Evolutionary conservation across 495 filamentous ascomycete species (phyloP).

Genomic region (Platismatia glauca): DNA sequence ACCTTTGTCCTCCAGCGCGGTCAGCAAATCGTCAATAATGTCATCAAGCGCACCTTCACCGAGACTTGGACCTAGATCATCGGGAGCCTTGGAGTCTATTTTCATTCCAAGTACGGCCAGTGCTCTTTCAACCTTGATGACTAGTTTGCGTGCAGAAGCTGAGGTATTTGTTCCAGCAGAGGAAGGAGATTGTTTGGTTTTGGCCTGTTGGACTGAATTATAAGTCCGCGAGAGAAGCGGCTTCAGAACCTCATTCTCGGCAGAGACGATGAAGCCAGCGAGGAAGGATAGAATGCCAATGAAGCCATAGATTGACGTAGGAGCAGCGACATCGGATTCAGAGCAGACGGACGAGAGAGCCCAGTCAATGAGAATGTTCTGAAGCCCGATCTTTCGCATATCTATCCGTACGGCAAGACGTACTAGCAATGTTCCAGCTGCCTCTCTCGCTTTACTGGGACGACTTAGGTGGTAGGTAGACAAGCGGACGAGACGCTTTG

Average conservation of each 20-base stretch:
- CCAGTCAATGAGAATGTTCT: constrained; percentile 58
- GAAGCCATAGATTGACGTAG: constrained; percentile 45
- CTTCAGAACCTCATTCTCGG: constrained; percentile 44
- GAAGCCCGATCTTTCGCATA: constrained; percentile 70
- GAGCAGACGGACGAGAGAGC: constrained; percentile 49
- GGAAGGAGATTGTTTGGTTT: constrained; percentile 31
- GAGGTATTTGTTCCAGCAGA: constrained; percentile 44
- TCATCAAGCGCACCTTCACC: constrained; percentile 56
- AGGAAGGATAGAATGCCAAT: constrained; percentile 75
- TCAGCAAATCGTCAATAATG: constrained; percentile 62
- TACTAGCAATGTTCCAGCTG: constrained; percentile 71
- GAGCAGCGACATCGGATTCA: constrained; percentile 29
- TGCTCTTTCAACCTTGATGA: constrained; percentile 74
- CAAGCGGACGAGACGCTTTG: constrained; percentile 60
- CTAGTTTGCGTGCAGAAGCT: constrained; percentile 65
- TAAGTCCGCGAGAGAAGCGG: constrained; percentile 44
- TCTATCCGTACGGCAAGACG: constrained; percentile 74
- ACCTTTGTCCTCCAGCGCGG: constrained; percentile 66
- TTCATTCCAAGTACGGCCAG: constrained; percentile 40
- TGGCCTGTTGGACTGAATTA: constrained; percentile 40
- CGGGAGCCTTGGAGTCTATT: constrained; percentile 35
- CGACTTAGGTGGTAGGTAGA: constrained; percentile 59
- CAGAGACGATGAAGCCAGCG: constrained; percentile 55
- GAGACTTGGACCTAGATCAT: constrained; percentile 24
- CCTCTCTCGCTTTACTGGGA: constrained; percentile 79